Evolutionary conservation across 2,329 filamentous ascomycete genomes (phyloP), one percentile per base, ranked within the genome.

Genomic region (Cercospora zeina): DNA sequence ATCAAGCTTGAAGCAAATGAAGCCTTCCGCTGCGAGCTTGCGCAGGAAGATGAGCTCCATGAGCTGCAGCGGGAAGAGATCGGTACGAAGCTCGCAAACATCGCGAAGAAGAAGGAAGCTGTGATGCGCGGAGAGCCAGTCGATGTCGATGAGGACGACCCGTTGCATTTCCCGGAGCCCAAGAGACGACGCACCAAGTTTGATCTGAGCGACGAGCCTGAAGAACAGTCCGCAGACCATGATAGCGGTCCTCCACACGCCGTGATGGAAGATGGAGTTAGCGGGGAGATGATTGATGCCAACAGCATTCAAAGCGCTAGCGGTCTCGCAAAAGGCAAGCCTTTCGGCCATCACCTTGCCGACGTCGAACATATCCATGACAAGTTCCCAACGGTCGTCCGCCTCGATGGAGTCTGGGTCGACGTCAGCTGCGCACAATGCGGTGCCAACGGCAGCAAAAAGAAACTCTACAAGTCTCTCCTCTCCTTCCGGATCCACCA

Each of bases 61-160:
- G 33, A 54, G 30, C 33, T 21, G 16, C n/a, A 54, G 16, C 27
- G 51, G 2, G 33, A 54, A 21, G 31, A 54, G 19, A 14, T 54
- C 21, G 7, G 19, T 2, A 21, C 51, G 19, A 36, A 36, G 33
- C 33, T 54, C 19, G 33, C 33, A 10, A 21, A 9, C 21, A 24
- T 54, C 8, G 51, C 33, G 33, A 21, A 54, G 11, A 54, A 36
- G 51, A 54, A 54, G 51, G 21, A 14, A 37, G 36, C 19, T 11
- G 10, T 54, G 19, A 54, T 54, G 51, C 33, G 51, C 4, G 51
- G 51, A 21, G 51, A 37, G 11, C 4, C 33, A 5, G 16, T 54
- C 9, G 24, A 27, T 4, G 33, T 36, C 51, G 51, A 54, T 9
- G 51, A 54, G 33, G 51, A 21, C 33, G 33, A 37, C 13, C 42